Evolutionary conservation across 2,329 filamentous ascomycete genomes (phyloP), one percentile per base, ranked within the genome.

Genomic region (Talaromyces amestolkiae): DNA sequence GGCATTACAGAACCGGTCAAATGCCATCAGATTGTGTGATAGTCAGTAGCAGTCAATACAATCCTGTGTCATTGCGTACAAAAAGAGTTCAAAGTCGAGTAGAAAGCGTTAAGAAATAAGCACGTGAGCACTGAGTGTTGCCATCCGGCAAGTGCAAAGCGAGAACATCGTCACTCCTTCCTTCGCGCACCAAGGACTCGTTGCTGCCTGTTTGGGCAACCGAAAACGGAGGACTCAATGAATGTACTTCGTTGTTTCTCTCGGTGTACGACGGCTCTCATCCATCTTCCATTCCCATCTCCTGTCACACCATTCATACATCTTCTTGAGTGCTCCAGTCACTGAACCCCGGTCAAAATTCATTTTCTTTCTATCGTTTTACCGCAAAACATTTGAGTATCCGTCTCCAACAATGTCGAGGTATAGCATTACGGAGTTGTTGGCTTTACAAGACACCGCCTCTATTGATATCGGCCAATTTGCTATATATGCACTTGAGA

Each of bases 11-110:
- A 79, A 68, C 79, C 83, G 3, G 82, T 83, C 47, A 76, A 78
- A 72, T 75, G 80, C 58, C 71, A 78, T 56, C 83, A 86, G 71
- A 78, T 78, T 68, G 79, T 86, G 58, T 86, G 71, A 80, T 43
- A 19, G 49, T 53, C 27, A 53, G 24, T 53, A 53, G 49, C 27
- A 53, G 49, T 24, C 27, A 53, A 53, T 31, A 1, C 24, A 31
- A n/a, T 53, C 27, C 22, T 53, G 17, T 53, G 15, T 3, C 8
- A 53, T 33, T 1, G 49, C 24, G 27, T 33, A 6, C 8, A 8
- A 31, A 33, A 53, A 33, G 15, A 33, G 15, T 31, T 33, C 27
- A 31, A 33, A 53, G n/a, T 53, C 9, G 27, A 17, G 4, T 33
- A 51, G 47, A n/a, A n/a, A 7, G 15, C 8, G 8, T n/a, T 33